Evolutionary conservation across 225 moss, liverwort and hornwort species (phyloP), one percentile per base, ranked within the genome.

Genomic region (Bryum argenteum): DNA sequence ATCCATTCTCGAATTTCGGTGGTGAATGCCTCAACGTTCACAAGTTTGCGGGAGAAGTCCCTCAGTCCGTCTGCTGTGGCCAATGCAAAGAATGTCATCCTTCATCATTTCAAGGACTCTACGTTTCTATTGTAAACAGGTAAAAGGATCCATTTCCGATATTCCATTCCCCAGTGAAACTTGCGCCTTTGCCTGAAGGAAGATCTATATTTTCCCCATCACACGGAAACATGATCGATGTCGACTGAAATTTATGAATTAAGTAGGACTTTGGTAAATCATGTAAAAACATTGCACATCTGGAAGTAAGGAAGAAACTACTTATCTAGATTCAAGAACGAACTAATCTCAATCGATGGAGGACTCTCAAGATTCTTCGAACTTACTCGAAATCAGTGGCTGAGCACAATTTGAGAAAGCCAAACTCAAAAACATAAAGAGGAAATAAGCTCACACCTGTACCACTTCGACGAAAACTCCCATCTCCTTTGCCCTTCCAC

Each of bases 1-100:
- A 96, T 67, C 96, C 96, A 96, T 74, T 81, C 90, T 69, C 84
- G 78, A 70, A 96, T 86, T 76, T 91, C 89, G 37, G 71, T 83
- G 50, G 85, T 81, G 63, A 96, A 96, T 58, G 78, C 76, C 75
- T 83, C 84, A 63, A 83, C 85, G 65, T 91, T 88, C 63, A 90
- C 77, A 33, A 96, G 72, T 73, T 87, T 91, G 76, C 79, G 91
- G 43, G 93, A 87, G 56, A 96, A 96, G 66, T 93, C 93, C 58
- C 74, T 84, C 51, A 93, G 80, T 15, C 91, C 87, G 51, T 85
- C 90, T 82, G 88, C 75, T 70, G 77, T 75, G 70, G 20, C 28
- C 56, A 70, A 63, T 33, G 67, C 33, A 26, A 26, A 61, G 66
- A 38, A 2, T 47, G 50, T 43, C 67, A 59, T 71, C 56, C 64